Percentiles rank a stretch among this genome's conserved stretches.
These are phyloP conservation scores for Hyparrhenia diplandra DNA, from an alignment of 176 grass and related monocot genomes.

Conservation along the genomic window DNA sequence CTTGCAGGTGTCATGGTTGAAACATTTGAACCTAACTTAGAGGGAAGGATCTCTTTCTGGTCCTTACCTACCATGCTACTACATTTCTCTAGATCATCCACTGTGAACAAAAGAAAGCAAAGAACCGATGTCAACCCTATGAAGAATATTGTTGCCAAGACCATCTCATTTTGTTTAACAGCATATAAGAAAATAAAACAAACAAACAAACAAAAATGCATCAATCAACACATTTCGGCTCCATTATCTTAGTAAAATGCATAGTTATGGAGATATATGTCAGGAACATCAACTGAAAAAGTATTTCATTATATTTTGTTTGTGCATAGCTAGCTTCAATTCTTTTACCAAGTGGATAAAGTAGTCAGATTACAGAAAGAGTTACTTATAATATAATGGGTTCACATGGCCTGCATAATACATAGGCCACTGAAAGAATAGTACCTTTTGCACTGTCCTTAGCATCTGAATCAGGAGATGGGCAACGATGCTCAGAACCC, in stretches of 20 bases:
- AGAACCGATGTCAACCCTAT: background rate
- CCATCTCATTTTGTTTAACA: constrained; percentile 8
- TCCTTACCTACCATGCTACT: constrained; percentile 70
- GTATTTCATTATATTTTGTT: background rate
- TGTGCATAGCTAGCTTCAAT: background rate
- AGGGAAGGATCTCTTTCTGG: constrained; percentile 33
- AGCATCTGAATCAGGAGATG: constrained; percentile 48
- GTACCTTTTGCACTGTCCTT: constrained; percentile 72
- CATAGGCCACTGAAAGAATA: background rate
- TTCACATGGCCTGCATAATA: constrained; percentile 9
- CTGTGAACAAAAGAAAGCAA: constrained; percentile 49
- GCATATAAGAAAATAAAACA: constrained; percentile 2
- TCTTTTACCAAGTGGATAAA: background rate
- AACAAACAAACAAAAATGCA: background rate
- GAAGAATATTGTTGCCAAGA: constrained; percentile 5
- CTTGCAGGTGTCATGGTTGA: constrained; percentile 36
- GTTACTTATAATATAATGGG: background rate
- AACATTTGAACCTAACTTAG: constrained; percentile 51
- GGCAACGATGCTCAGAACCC: constrained; percentile 90
- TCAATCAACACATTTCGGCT: background rate
- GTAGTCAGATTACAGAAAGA: background rate
- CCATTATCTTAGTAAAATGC: background rate
- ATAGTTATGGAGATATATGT: constrained; percentile 17
- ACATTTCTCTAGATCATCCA: constrained; percentile 87
- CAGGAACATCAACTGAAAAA: background rate